Percentiles rank a stretch among this genome's conserved stretches.
These are phyloP conservation scores for Macaranga tanarius DNA, from an alignment of 441 rosid genomes.

Conservation along the genomic window DNA sequence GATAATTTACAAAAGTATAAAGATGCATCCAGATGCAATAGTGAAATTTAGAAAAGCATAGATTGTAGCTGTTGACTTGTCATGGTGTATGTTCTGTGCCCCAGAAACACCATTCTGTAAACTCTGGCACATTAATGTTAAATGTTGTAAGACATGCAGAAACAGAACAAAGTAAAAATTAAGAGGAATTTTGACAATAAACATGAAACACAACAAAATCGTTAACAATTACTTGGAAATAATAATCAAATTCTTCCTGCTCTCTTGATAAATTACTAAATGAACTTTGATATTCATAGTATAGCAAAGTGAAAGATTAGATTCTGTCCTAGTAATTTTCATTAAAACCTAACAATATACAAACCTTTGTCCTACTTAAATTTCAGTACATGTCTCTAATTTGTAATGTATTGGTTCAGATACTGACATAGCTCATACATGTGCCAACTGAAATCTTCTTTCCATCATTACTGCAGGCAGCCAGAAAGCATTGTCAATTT, in stretches of 20 bases:
- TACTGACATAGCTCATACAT: not conserved
- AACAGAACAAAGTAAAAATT: not conserved
- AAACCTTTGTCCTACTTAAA: not conserved
- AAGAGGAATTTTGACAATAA: not conserved
- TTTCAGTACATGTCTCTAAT: not conserved
- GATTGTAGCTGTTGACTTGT: not conserved
- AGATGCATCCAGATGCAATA: not conserved
- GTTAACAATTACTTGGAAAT: not conserved
- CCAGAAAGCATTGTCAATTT: not conserved
- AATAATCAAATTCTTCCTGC: not conserved
- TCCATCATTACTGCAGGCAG: not conserved
- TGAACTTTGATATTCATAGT: not conserved
- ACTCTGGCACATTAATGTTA: not conserved
- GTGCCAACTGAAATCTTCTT: not conserved
- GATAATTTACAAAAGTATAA: not conserved
- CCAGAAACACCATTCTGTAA: not conserved
- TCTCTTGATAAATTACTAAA: not conserved
- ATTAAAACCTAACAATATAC: not conserved
- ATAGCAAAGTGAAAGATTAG: not conserved
- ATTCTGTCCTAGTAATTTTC: not conserved
- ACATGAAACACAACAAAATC: not conserved
- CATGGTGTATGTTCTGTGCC: not conserved
- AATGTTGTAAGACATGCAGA: slow-evolving; percentile 7
- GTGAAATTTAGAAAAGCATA: slow-evolving; percentile 4
- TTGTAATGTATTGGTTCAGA: not conserved